Conservation (phyloP, 2,329 filamentous ascomycete species). For the Fusarium pseudoanthophilum region DNA sequence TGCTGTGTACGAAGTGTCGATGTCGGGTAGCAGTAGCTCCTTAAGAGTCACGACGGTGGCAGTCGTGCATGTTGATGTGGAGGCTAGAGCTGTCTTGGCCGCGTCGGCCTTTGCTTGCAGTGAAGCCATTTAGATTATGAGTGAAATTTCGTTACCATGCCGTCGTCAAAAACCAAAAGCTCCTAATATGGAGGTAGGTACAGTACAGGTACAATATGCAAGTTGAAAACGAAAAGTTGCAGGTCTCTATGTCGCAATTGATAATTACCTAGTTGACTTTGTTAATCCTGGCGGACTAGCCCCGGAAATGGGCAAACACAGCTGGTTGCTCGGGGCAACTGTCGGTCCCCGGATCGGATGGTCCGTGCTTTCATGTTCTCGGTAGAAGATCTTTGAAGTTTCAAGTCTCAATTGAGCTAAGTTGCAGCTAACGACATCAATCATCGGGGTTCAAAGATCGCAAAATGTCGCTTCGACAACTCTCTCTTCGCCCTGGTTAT, state of each 20-base stretch:
- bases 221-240: constrained; percentile 37
- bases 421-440: constrained; percentile 5
- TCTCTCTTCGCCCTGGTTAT: constrained; percentile 9
- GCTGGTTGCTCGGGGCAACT: constrained; percentile 54
- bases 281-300: constrained; percentile 8
- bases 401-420: neutral
- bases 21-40: constrained; percentile 56
- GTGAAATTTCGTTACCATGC: constrained; percentile 48
- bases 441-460: neutral
- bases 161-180: constrained; percentile 42
- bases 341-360: constrained; percentile 21
- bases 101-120: constrained; percentile 58
- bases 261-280: constrained; percentile 6
- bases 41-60: constrained; percentile 60
- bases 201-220: constrained; percentile 38
- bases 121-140: constrained; percentile 55
- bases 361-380: constrained; percentile 39
- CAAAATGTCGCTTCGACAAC: constrained; percentile 32
- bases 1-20: constrained; percentile 42
- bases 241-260: constrained; percentile 31
- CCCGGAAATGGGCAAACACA: constrained; percentile 46
- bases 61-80: constrained; percentile 64
- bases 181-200: constrained; percentile 41
- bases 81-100: constrained; percentile 65
- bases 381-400: constrained; percentile 30